Percentiles rank a stretch among this genome's conserved stretches.
Evolutionary conservation across 2,329 filamentous ascomycete species (phyloP).

Genomic region (Pestalotiopsis sp.): DNA sequence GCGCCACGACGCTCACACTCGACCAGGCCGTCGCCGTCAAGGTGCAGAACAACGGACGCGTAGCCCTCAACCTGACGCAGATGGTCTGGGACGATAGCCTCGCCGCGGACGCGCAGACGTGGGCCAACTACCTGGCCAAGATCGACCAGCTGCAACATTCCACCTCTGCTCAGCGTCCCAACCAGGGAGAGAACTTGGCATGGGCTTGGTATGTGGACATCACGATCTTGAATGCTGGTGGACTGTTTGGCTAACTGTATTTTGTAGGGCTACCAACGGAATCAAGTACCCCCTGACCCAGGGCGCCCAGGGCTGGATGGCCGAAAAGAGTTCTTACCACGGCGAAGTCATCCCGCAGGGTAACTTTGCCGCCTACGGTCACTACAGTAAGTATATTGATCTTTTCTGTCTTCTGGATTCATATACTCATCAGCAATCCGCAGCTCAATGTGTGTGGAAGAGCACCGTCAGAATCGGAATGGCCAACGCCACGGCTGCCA

Average conservation of each 20-base stretch:
- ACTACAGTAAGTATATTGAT: constrained; percentile 11
- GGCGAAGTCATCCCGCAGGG: constrained; percentile 13
- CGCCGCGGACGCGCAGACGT: neutral
- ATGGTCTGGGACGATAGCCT: constrained; percentile 2
- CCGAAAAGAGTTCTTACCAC: constrained; percentile 14
- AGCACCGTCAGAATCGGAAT: constrained; percentile 35
- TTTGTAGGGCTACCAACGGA: neutral
- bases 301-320: constrained; percentile 16
- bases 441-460: constrained; percentile 35
- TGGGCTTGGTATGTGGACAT: neutral
- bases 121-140: constrained; percentile 8
- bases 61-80: neutral
- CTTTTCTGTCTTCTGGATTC: no score
- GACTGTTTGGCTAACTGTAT: neutral
- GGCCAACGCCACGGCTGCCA: constrained; percentile 27
- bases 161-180: constrained; percentile 4
- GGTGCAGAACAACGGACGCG: neutral
- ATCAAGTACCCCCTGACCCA: constrained; percentile 2
- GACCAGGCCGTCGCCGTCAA: neutral
- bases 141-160: constrained; percentile 7
- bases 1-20: neutral
- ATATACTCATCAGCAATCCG: neutral
- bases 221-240: neutral
- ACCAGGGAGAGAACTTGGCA: constrained; percentile 19
- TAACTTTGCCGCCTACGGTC: constrained; percentile 16